These are phyloP conservation scores for Xylaria grammica DNA, from an alignment of 495 filamentous ascomycete genomes.

Conservation along the genomic window DNA sequence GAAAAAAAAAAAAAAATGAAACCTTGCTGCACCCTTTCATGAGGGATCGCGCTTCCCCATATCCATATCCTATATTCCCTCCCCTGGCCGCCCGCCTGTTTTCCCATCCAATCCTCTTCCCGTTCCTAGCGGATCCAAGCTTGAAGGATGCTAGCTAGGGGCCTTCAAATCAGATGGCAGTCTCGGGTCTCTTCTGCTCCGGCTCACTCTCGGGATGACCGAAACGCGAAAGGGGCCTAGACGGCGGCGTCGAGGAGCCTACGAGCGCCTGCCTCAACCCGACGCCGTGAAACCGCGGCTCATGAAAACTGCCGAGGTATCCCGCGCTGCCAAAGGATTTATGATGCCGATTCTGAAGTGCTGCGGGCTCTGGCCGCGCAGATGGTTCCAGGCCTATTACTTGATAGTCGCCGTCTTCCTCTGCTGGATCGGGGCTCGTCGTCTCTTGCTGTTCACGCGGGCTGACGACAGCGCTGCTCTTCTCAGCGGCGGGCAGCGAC, in stretches of 20 bases:
- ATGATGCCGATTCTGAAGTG: slow-evolving; percentile 14
- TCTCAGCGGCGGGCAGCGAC: background rate
- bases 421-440: slow-evolving; percentile 27
- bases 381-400: background rate
- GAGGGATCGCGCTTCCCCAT: too few species aligned
- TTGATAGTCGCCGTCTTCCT: slow-evolving; percentile 16
- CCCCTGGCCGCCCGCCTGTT: too few species aligned
- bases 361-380: slow-evolving; percentile 2
- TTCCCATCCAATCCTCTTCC: too few species aligned
- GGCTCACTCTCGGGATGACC: background rate
- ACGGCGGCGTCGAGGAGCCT: slow-evolving; percentile 15
- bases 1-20: slow-evolving; percentile 1
- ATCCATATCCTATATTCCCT: too few species aligned
- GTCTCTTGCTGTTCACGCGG: background rate
- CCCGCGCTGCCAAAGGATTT: slow-evolving; percentile 44
- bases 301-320: slow-evolving; percentile 44
- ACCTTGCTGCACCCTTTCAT: background rate
- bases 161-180: background rate
- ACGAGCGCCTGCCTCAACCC: slow-evolving; percentile 42
- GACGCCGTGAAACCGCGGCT: slow-evolving; percentile 38
- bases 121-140: too few species aligned
- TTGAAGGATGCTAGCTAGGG: too few species aligned
- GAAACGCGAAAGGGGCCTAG: slow-evolving; percentile 6
- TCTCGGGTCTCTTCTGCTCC: background rate
- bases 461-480: background rate